Evolutionary conservation across 306 rosid species (phyloP).

Genomic region (Citrullus colocynthis): DNA sequence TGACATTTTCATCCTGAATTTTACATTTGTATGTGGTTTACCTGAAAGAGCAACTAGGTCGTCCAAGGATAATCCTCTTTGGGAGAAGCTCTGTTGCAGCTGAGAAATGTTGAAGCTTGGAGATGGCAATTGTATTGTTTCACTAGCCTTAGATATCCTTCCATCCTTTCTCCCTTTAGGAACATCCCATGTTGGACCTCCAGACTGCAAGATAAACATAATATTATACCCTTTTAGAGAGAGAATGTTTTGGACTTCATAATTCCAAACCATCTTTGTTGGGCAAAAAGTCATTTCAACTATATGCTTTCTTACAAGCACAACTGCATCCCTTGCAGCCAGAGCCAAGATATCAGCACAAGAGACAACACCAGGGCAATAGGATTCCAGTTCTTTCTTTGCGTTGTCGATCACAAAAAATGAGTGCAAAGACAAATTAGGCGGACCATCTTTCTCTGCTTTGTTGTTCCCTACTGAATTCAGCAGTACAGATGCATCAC

Average conservation of each 20-base stretch:
- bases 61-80: slow-evolving; percentile 36
- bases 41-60: slow-evolving; percentile 51
- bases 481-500: slow-evolving; percentile 42
- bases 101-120: slow-evolving; percentile 65
- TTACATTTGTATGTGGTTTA: not conserved
- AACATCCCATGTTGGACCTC: slow-evolving; percentile 77
- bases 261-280: not conserved
- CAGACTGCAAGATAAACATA: slow-evolving; percentile 34
- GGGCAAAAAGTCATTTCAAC: not conserved
- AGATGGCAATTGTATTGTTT: slow-evolving; percentile 52
- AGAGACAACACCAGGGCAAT: slow-evolving; percentile 46
- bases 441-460: slow-evolving; percentile 46
- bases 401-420: slow-evolving; percentile 41
- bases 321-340: slow-evolving; percentile 46
- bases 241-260: not conserved
- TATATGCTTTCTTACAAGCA: slow-evolving; percentile 18
- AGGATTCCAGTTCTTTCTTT: slow-evolving; percentile 31
- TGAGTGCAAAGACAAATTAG: slow-evolving; percentile 37
- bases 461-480: slow-evolving; percentile 28
- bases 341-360: slow-evolving; percentile 45
- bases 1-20: not conserved
- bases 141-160: slow-evolving; percentile 62
- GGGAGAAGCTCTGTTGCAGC: slow-evolving; percentile 34
- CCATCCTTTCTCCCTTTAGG: slow-evolving; percentile 60
- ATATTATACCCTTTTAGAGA: not conserved